A percentile compares a stretch with the other conserved stretches of the same genome.
phyloP scores from a whole-genome alignment of 164 flowering plant genomes.

The Tetracentron sinense region DNA sequence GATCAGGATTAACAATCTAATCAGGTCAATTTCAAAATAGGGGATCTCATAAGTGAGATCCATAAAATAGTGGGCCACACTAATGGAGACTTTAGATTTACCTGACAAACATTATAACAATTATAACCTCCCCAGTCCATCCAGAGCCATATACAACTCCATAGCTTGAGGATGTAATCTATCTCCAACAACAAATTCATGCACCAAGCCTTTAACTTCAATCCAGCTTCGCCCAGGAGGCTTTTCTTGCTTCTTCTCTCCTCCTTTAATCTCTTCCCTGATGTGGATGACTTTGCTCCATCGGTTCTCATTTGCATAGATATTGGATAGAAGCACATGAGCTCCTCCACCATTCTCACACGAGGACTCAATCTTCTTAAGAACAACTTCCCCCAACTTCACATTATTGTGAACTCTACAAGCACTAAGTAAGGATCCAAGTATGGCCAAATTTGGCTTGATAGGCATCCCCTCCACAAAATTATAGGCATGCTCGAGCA shows the following conservation, averaged over 20 bases:
- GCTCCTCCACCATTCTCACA: conserved; percentile 14
- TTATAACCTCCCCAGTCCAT: conserved; percentile 5
- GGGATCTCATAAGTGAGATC: not conserved
- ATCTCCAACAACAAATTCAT: conserved; percentile 13
- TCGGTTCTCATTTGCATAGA: conserved; percentile 8
- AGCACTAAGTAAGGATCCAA: conserved; percentile 16
- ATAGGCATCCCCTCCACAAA: conserved; percentile 13
- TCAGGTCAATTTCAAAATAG: not conserved
- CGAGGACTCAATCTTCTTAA: conserved; percentile 8
- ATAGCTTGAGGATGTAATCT: not conserved
- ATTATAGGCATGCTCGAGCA: conserved; percentile 7
- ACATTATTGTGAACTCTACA: conserved; percentile 14
- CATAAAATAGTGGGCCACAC: not conserved
- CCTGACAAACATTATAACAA: not conserved
- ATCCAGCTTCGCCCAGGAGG: conserved; percentile 17
- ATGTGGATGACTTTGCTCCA: conserved; percentile 9
- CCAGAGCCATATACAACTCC: conserved; percentile 4
- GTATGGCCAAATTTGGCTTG: conserved; percentile 12
- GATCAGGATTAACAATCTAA: not conserved
- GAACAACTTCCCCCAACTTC: conserved; percentile 13
- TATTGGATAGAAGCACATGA: conserved; percentile 13
- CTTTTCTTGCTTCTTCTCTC: not conserved
- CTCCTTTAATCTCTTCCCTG: conserved; percentile 4
- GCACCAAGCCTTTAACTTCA: conserved; percentile 10
- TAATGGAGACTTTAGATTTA: too few relatives aligned